Evolutionary conservation across 768 basidiomycete species (phyloP), one percentile per base, ranked within the genome.

Genomic region (Termitomyces sp.): DNA sequence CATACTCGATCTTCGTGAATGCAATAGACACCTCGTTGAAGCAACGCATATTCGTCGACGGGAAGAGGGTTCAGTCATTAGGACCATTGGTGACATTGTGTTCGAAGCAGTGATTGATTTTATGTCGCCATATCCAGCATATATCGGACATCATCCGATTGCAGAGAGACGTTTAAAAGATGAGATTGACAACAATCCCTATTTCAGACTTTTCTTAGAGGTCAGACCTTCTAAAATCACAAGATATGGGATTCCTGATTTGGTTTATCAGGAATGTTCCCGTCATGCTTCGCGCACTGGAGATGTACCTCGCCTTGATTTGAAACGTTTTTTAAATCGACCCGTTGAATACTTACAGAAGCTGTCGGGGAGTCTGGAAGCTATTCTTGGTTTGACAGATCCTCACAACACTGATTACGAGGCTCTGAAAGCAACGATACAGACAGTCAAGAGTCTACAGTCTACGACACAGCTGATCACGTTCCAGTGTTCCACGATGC

Each of bases 91-190:
- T 0, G 93, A 96, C 64, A 82, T 97, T 49, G 92, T 96, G 68
- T 75, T 96, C 46, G 82, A 87, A 24, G 88, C 90, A 3, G 94
- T 94, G 0, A 83, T 89, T 4, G 90, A 94, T 64, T 97, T 97
- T 74, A 80, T 90, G 46, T 76, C 85, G 33, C 85, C 87, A 2
- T 98, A 98, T 68, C 90, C 93, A 1, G 80, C 79, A 4, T 97
- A 95, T 64, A 80, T 92, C 33, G 91, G 90, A 1, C 87, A 90
- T 69, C 80, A 92, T 48, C 92, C 91, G 1, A 72, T 86, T 7
- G 94, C 93, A 1, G 93, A 95, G 72, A 90, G 88, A 73, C 74
- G 88, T 58, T 73, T 98, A 68, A 92, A 90, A 68, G 90, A 94
- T 24, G 96, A 97, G 74, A 72, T 85, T 30, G 92, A 93, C 50